Evolutionary conservation across 371 early-diverging fungal genomes (phyloP).

Genomic region (Sporodiniella umbellata): DNA sequence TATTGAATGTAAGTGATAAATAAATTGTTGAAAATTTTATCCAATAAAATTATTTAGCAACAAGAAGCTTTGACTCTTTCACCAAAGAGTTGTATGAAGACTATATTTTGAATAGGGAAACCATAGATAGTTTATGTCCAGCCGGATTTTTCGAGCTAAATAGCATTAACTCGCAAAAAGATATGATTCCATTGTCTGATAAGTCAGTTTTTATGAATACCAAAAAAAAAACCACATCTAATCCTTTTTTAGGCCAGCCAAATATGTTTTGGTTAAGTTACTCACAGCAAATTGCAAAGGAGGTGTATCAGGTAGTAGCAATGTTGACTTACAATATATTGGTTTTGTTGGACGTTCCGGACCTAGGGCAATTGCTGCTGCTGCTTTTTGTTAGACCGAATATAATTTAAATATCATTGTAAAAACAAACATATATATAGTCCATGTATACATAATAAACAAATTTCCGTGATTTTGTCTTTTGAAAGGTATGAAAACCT

Average conservation of each 20-base stretch:
- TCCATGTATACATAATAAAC: background rate
- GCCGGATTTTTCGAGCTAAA: constrained; percentile 16
- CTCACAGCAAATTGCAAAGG: constrained; percentile 6
- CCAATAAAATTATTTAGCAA: background rate
- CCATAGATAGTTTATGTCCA: constrained; percentile 14
- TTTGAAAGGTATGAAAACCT: too few species aligned
- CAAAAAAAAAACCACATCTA: background rate
- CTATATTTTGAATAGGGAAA: constrained; percentile 3
- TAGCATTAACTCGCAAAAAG: background rate
- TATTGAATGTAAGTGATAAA: constrained; percentile 7
- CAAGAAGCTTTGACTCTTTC: constrained; percentile 21
- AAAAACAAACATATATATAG: background rate
- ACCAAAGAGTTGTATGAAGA: constrained; percentile 13
- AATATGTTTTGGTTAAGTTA: constrained; percentile 21
- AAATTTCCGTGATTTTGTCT: too few species aligned
- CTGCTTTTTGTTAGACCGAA: constrained; percentile 4
- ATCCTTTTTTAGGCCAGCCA: constrained; percentile 13
- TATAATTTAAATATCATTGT: background rate
- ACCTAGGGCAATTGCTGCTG: constrained; percentile 15
- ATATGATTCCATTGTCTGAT: constrained; percentile 4
- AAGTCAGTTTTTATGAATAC: background rate
- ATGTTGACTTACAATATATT: constrained; percentile 22
- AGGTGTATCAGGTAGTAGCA: constrained; percentile 1
- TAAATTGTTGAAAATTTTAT: background rate
- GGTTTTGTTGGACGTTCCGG: constrained; percentile 18